phyloP scores from a whole-genome alignment of 1,284 basidiomycete genomes.

The Anthracocystis walkeri region DNA sequence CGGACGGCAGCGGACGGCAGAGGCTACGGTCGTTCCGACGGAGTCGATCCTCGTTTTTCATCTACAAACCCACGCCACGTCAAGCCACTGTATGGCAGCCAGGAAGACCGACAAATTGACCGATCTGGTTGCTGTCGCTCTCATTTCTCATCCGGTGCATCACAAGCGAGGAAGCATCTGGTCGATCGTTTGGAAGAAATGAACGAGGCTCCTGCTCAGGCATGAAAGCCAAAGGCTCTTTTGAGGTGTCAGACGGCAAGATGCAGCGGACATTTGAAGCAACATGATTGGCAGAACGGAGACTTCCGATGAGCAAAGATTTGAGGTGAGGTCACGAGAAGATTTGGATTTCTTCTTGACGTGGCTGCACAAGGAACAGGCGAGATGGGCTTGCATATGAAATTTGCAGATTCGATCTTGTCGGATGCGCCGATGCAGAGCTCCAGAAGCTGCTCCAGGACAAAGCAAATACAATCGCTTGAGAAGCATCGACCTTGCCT shows the following conservation, averaged over 20 bases:
- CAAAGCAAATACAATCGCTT: no score
- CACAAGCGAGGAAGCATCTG: conserved; percentile 12
- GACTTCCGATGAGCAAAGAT: conserved; percentile 16
- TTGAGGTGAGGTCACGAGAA: conserved; percentile 20
- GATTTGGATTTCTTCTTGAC: conserved; percentile 2
- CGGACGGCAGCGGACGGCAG: not conserved
- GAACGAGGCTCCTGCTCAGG: not conserved
- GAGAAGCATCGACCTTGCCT: no score
- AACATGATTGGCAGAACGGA: conserved; percentile 26
- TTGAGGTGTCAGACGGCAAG: conserved; percentile 17
- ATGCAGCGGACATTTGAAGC: conserved; percentile 19
- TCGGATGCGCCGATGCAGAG: conserved; percentile 13
- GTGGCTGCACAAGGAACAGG: not conserved
- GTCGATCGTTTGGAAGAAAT: conserved; percentile 20
- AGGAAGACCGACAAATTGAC: conserved; percentile 9
- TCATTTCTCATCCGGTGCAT: not conserved
- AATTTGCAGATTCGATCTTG: not conserved
- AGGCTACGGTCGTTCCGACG: not conserved
- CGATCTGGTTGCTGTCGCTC: not conserved
- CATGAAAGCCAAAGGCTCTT: not conserved
- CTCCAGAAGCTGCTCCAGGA: conserved; percentile 14
- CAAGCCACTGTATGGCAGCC: not conserved
- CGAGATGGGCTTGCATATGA: not conserved
- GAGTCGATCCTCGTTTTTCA: not conserved
- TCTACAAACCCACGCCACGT: not conserved